Evolutionary conservation across 1,139 yeast species (phyloP).

Genomic region (Yamadazyma dushanensis): DNA sequence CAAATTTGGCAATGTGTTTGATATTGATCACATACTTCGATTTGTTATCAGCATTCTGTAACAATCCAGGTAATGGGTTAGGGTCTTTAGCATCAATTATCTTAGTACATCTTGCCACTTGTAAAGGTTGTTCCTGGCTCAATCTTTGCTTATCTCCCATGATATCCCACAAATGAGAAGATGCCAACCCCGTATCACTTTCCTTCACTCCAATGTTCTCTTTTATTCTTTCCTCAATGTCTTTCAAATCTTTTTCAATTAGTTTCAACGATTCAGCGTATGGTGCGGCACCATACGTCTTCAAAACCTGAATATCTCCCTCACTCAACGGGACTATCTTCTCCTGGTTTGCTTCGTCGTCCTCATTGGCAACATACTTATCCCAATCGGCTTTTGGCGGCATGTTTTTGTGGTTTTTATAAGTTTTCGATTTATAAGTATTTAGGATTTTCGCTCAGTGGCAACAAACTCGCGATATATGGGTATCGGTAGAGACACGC

Average conservation of each 20-base stretch:
- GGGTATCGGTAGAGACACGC: neutral
- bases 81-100: slow-evolving; percentile 67
- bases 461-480: slow-evolving; percentile 6
- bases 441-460: too few species aligned
- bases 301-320: slow-evolving; percentile 94
- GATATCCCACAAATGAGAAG: slow-evolving; percentile 96
- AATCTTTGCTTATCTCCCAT: slow-evolving; percentile 94
- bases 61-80: slow-evolving; percentile 34
- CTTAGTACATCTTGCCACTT: slow-evolving; percentile 98
- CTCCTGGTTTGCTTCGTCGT: slow-evolving; percentile 58
- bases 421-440: too few species aligned
- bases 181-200: slow-evolving; percentile 93
- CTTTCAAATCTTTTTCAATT: slow-evolving; percentile 82
- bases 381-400: slow-evolving; percentile 97
- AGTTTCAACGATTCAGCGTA: slow-evolving; percentile 78
- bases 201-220: slow-evolving; percentile 94
- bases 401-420: too few species aligned
- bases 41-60: slow-evolving; percentile 72
- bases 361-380: slow-evolving; percentile 82
- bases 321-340: slow-evolving; percentile 87
- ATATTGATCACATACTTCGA: slow-evolving; percentile 93
- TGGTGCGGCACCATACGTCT: slow-evolving; percentile 97
- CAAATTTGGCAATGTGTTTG: slow-evolving; percentile 97
- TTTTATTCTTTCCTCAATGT: slow-evolving; percentile 80
- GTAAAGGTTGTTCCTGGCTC: slow-evolving; percentile 92